These are phyloP conservation scores for Coprinopsis cinerea DNA, from an alignment of 768 basidiomycete species.

Conservation along the genomic window DNA sequence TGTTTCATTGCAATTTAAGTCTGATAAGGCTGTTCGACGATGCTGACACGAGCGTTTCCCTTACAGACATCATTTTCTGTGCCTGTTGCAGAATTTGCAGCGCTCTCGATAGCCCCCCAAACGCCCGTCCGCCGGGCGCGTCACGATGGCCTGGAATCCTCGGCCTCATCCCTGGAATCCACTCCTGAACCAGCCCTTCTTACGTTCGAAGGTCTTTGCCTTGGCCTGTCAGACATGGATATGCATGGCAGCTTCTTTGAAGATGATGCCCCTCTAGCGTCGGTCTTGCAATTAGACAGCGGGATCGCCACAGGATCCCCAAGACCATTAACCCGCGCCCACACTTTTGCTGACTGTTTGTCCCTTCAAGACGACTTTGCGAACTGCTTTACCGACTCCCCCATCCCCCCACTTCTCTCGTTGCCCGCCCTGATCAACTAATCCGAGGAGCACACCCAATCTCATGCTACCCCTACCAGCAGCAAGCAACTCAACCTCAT, in stretches of 20 bases:
- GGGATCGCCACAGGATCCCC: constrained; percentile 24
- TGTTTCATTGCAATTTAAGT: not conserved
- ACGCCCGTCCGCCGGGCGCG: constrained; percentile 35
- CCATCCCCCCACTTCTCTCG: constrained; percentile 39
- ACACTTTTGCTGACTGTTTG: constrained; percentile 37
- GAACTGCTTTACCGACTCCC: constrained; percentile 30
- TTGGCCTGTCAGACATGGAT: constrained; percentile 32
- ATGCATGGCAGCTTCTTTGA: constrained; percentile 27
- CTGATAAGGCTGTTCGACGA: not conserved
- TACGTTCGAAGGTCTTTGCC: constrained; percentile 33
- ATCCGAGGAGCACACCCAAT: constrained; percentile 8
- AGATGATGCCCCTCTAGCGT: constrained; percentile 18
- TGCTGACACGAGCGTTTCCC: constrained; percentile 15
- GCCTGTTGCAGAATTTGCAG: constrained; percentile 43
- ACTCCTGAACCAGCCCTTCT: constrained; percentile 41
- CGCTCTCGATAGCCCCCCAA: constrained; percentile 50
- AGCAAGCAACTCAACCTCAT: not conserved
- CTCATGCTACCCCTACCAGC: not conserved
- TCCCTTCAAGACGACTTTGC: constrained; percentile 28
- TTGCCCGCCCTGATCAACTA: constrained; percentile 46
- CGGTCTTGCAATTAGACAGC: constrained; percentile 23
- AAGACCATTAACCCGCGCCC: constrained; percentile 32
- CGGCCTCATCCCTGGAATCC: constrained; percentile 52
- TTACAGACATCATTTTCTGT: constrained; percentile 23
- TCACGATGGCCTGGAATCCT: constrained; percentile 37